Conservation (phyloP, 768 basidiomycete species). For the Russula compacta region DNA sequence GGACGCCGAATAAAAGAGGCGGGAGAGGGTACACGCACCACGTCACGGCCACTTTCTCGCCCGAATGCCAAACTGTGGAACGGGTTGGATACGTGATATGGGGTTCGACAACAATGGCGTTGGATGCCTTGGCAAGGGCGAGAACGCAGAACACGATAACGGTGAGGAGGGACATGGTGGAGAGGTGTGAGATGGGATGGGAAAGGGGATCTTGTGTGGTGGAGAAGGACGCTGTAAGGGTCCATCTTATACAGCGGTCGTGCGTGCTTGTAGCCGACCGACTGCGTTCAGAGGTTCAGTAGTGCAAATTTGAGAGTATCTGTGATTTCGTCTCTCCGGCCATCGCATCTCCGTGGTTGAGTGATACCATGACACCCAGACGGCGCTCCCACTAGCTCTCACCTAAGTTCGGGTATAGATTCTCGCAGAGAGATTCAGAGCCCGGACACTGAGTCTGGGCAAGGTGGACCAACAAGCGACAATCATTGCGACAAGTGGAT, state of each 20-base stretch:
- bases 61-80: slow-evolving; percentile 30
- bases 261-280: no score
- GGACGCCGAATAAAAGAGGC: background rate
- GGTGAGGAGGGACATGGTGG: slow-evolving; percentile 1
- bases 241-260: background rate
- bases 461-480: no score
- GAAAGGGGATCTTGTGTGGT: background rate
- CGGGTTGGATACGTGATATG: slow-evolving; percentile 32
- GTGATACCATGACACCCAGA: no score
- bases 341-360: no score
- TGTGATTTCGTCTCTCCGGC: no score
- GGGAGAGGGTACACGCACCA: slow-evolving; percentile 27
- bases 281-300: no score
- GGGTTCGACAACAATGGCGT: slow-evolving; percentile 21
- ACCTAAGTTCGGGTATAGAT: no score
- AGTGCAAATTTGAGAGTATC: no score
- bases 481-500: no score
- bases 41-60: slow-evolving; percentile 31
- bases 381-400: no score
- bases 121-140: background rate
- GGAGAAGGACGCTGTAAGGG: background rate
- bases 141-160: background rate
- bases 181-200: background rate
- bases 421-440: no score
- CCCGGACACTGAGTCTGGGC: no score